Percentiles rank a stretch among this genome's conserved stretches.
phyloP scores from a whole-genome alignment of 331 rosid genomes.

The Acacia pycnantha region DNA sequence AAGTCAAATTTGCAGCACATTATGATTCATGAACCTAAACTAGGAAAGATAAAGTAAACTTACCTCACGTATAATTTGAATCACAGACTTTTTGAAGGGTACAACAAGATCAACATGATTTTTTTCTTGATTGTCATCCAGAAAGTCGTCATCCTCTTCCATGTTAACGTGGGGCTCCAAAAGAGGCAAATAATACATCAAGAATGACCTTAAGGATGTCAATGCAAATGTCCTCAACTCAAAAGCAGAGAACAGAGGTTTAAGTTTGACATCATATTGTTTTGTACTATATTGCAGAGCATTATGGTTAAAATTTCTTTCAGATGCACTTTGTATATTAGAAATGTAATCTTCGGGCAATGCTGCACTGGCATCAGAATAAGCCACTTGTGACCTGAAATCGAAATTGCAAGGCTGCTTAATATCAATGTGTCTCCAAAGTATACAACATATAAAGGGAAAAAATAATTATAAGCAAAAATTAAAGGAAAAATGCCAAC shows the following conservation, averaged over 20 bases:
- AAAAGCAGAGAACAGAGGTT: slow-evolving; percentile 64
- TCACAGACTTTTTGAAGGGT: slow-evolving; percentile 80
- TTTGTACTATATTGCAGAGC: slow-evolving; percentile 43
- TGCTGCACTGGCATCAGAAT: slow-evolving; percentile 76
- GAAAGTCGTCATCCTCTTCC: slow-evolving; percentile 59
- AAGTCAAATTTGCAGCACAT: background rate
- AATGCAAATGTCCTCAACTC: slow-evolving; percentile 41
- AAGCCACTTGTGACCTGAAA: slow-evolving; percentile 70
- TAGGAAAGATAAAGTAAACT: slow-evolving; percentile 2
- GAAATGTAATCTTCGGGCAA: slow-evolving; percentile 56
- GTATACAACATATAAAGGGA: background rate
- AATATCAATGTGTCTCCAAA: slow-evolving; percentile 19
- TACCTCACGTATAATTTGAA: slow-evolving; percentile 85
- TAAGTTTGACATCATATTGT: slow-evolving; percentile 51
- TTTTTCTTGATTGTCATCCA: slow-evolving; percentile 41
- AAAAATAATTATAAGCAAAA: background rate
- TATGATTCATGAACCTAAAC: slow-evolving; percentile 11
- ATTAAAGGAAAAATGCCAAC: background rate
- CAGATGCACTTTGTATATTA: slow-evolving; percentile 39
- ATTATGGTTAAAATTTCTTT: slow-evolving; percentile 35
- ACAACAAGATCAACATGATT: slow-evolving; percentile 44
- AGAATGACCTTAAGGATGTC: slow-evolving; percentile 56
- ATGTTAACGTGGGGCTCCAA: slow-evolving; percentile 52
- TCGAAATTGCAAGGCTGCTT: slow-evolving; percentile 34
- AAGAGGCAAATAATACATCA: slow-evolving; percentile 64